These are phyloP conservation scores for Penicillium expansum DNA, from an alignment of 2,329 filamentous ascomycete species.

Conservation along the genomic window DNA sequence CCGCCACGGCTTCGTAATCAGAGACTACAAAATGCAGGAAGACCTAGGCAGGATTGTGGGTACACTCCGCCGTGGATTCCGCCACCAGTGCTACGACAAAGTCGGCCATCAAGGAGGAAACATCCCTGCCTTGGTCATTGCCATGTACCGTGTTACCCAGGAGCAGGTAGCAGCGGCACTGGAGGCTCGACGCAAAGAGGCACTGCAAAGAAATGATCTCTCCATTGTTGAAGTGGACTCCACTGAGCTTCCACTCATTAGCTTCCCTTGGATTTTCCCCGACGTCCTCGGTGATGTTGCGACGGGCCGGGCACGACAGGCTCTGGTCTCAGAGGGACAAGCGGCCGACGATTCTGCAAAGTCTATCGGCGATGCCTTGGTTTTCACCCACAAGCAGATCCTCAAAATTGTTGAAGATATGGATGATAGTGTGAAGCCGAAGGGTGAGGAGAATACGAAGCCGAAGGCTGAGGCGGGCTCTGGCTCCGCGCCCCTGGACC, in stretches of 20 bases:
- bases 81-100: constrained; percentile 61
- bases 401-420: not conserved
- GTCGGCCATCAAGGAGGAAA: constrained; percentile 59
- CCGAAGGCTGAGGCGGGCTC: not conserved
- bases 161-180: constrained; percentile 64
- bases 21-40: constrained; percentile 84
- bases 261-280: constrained; percentile 89
- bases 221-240: constrained; percentile 14
- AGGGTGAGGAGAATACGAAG: not conserved
- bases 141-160: constrained; percentile 83
- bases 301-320: constrained; percentile 37
- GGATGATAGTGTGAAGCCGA: not conserved
- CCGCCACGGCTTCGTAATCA: constrained; percentile 66
- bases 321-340: not conserved
- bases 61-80: constrained; percentile 67
- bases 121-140: constrained; percentile 72
- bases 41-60: constrained; percentile 68
- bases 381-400: not conserved
- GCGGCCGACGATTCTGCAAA: not conserved
- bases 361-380: not conserved
- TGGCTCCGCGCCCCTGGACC: not conserved
- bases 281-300: constrained; percentile 69
- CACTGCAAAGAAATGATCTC: not conserved
- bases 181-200: constrained; percentile 45
- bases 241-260: constrained; percentile 72